A percentile compares a stretch with the other conserved stretches of the same genome.
Evolutionary conservation across 2,329 filamentous ascomycete genomes (phyloP).

Genomic region (Ceratocystis papillata): DNA sequence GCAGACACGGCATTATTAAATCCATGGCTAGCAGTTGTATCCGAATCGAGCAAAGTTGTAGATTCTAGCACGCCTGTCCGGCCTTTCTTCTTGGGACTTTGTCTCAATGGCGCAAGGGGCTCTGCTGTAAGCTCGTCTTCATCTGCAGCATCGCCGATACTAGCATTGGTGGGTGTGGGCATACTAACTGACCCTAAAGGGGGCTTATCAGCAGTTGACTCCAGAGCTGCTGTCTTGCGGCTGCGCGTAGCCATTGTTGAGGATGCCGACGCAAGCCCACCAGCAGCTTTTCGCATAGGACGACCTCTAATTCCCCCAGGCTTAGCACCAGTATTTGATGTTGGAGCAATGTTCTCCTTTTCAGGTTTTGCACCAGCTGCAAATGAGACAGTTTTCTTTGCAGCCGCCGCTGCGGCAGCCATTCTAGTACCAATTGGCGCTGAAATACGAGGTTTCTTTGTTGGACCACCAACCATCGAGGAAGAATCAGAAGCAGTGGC

Average conservation of each 20-base stretch:
- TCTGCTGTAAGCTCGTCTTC: constrained; percentile 46
- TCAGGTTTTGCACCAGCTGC: constrained; percentile 42
- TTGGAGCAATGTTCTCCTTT: constrained; percentile 50
- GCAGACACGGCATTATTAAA: not conserved
- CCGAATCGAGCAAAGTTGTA: not conserved
- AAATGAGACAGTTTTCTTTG: constrained; percentile 54
- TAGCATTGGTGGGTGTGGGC: constrained; percentile 40
- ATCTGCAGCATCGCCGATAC: not conserved
- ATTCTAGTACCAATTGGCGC: constrained; percentile 26
- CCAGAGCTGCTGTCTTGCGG: constrained; percentile 17
- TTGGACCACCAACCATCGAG: constrained; percentile 28
- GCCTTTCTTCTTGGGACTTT: constrained; percentile 42
- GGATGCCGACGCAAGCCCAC: constrained; percentile 26
- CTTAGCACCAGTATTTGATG: constrained; percentile 31
- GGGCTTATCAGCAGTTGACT: constrained; percentile 35
- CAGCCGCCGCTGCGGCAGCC: constrained; percentile 31
- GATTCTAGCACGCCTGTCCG: not conserved
- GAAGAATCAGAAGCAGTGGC: constrained; percentile 6
- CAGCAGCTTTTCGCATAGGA: constrained; percentile 39
- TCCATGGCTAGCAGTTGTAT: not conserved
- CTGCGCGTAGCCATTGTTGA: constrained; percentile 14
- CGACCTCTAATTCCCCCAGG: constrained; percentile 33
- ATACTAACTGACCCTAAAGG: constrained; percentile 56
- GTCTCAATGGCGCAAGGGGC: constrained; percentile 43
- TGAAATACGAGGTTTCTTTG: constrained; percentile 36